Conservation (phyloP, 2,329 filamentous ascomycete species). For the Sordariomycetes sp. region DNA sequence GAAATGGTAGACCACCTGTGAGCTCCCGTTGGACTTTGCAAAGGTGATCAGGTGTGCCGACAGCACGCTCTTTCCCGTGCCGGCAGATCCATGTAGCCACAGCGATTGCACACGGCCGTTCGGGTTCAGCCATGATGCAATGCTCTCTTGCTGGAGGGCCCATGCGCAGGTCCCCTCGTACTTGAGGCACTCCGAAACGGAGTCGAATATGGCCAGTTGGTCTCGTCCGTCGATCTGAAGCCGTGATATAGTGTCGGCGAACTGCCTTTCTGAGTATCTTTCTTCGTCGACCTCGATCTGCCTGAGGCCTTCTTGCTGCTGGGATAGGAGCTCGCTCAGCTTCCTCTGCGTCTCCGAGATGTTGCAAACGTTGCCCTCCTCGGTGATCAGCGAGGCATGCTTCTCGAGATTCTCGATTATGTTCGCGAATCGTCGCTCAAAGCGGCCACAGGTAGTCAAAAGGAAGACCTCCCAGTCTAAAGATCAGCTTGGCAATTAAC, state of each 20-base stretch:
- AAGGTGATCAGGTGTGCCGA: not conserved
- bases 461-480: not conserved
- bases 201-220: not conserved
- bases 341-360: not conserved
- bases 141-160: not conserved
- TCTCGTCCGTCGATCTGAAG: not conserved
- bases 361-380: not conserved
- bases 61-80: not conserved
- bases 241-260: not conserved
- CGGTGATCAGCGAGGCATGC: not conserved
- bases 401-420: not conserved
- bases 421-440: not conserved
- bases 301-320: not conserved
- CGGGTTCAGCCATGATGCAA: not conserved
- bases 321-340: not conserved
- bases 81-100: not conserved
- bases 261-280: not conserved
- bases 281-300: not conserved
- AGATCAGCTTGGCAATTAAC: not conserved
- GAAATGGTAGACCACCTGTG: not conserved
- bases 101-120: not conserved
- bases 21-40: constrained; percentile 6
- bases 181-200: not conserved
- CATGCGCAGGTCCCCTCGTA: not conserved
- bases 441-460: not conserved